Conservation (phyloP, 257 asterid genomes). For the Galeopsis tetrahit region DNA sequence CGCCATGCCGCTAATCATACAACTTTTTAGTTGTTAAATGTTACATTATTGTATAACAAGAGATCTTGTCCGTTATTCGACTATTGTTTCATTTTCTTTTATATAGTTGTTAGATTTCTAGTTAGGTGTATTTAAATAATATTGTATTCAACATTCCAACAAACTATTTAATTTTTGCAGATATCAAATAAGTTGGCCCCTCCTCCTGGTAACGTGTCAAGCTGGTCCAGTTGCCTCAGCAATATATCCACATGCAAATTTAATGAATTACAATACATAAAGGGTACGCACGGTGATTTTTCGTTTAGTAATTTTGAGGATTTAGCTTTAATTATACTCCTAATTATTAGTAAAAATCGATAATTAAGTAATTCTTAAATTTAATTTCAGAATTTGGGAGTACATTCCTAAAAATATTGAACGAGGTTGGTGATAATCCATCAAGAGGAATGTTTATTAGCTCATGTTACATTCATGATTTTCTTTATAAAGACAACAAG, state of each 20-base stretch:
- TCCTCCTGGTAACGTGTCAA: not conserved
- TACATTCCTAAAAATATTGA: not conserved
- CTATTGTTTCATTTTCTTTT: no score
- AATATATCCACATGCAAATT: not conserved
- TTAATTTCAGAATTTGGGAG: not conserved
- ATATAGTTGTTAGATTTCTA: no score
- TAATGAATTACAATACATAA: not conserved
- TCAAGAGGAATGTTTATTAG: not conserved
- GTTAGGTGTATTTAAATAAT: no score
- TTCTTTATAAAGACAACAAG: not conserved
- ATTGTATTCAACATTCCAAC: no score
- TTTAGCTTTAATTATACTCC: not conserved
- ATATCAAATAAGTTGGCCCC: not conserved
- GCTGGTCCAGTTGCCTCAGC: not conserved
- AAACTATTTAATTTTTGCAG: not conserved
- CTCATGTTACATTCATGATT: conserved; percentile 1
- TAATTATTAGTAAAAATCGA: not conserved
- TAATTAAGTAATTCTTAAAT: not conserved
- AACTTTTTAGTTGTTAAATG: no score
- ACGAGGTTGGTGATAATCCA: not conserved
- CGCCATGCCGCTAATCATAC: not conserved
- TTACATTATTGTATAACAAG: no score
- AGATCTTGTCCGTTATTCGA: no score
- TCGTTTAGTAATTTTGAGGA: not conserved
- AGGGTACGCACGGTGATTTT: not conserved